Base-by-base conservation (phyloP, 192 early-diverging fungal species). In the Coemansia aciculifera region DNA sequence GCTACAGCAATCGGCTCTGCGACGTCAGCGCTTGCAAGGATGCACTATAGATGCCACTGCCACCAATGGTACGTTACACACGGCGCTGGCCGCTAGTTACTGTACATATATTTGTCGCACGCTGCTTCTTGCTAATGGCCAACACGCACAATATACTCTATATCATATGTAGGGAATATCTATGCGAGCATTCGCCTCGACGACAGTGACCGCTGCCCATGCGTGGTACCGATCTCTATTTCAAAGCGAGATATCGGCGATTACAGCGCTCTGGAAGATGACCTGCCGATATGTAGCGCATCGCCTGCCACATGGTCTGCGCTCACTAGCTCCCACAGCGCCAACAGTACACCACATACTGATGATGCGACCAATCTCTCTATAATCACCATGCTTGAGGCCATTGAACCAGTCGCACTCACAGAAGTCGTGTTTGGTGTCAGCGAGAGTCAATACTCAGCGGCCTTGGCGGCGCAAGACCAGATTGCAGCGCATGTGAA, bases 391-490 rank as follows among this genome's bases (percentile, higher is more conserved):
- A 46, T 40, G 3, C 24, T 77, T 15, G 80, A 83, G 34, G 62
- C 59, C 9, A 39, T 77, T 23, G 44, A 59, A 24, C 75, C 80
- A 9, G 67, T 74, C 15, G 68, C 46, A 36, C 72, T 83, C 19
- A 68, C 64, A 17, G 80, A 83, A 46, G 59, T 83, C 21, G 80
- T 83, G 0, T 44, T 83, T 40, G 80, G 80, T n/a, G 80, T 74
- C 8, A 38, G 43, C 37, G 59, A 36, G 29, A 62, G 57, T 15
- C 75, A 77, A 23, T 83, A 77, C 36, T 72, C 63, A 1, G 69
- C 38, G 21, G 75, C 80, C 5, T 42, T 74, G 23, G 51, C 66
- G 11, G 60, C 57, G 9, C 71, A 72, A 19, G 46, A 64, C 7
- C 42, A 43, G 15, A 77, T 83, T 23, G 44, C 69, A 8, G 49